A percentile compares a stretch with the other conserved stretches of the same genome.
Evolutionary conservation across 1,139 yeast species (phyloP).

Genomic region (Meyerozyma carpophila): DNA sequence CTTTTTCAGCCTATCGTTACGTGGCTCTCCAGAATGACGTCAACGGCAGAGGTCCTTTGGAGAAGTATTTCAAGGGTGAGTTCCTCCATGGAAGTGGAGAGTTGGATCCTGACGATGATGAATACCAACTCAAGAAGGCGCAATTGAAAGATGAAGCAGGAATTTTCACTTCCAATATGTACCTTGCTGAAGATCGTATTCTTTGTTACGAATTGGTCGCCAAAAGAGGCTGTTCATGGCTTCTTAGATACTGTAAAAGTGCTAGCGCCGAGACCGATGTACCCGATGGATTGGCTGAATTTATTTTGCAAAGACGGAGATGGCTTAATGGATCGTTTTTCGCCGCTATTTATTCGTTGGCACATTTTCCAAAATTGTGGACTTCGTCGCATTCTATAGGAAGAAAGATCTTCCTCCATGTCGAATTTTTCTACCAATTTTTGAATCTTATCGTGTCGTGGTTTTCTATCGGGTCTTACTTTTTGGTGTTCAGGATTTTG

Average conservation of each 20-base stretch:
- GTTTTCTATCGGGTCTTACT: conserved; percentile 60
- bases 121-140: conserved; percentile 34
- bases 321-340: conserved; percentile 49
- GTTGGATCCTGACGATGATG: conserved; percentile 43
- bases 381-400: conserved; percentile 35
- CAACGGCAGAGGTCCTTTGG: conserved; percentile 42
- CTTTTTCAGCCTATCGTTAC: conserved; percentile 40
- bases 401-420: conserved; percentile 37
- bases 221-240: conserved; percentile 39
- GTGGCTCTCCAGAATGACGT: conserved; percentile 39
- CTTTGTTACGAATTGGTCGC: conserved; percentile 47
- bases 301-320: conserved; percentile 44
- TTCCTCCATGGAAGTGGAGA: conserved; percentile 43
- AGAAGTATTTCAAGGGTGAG: conserved; percentile 46
- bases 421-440: conserved; percentile 41
- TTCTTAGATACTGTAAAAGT: conserved; percentile 40
- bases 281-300: conserved; percentile 42
- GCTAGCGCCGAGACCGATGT: conserved; percentile 49
- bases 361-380: conserved; percentile 42
- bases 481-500: conserved; percentile 63
- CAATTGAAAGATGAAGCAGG: conserved; percentile 43
- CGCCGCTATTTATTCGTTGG: conserved; percentile 44
- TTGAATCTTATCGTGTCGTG: conserved; percentile 28
- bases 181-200: conserved; percentile 47
- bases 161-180: conserved; percentile 47